phyloP scores from a whole-genome alignment of 163 green algal genomes.

The Scenedesmus sp. region DNA sequence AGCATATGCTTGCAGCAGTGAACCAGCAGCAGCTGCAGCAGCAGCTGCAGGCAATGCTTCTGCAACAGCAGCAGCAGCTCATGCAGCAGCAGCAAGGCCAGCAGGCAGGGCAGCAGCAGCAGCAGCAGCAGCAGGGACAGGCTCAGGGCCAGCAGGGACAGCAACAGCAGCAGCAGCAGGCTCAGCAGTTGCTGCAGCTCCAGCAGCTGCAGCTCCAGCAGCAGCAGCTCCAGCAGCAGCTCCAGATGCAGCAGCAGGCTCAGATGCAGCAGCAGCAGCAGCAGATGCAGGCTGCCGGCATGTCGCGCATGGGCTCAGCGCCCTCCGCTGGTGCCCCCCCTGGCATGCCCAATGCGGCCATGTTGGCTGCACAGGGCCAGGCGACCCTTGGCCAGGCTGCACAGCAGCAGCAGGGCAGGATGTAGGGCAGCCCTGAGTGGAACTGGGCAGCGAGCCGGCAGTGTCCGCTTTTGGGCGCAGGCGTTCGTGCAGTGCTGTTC shows the following conservation, averaged over 20 bases:
- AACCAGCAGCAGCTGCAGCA: slow-evolving; percentile 7
- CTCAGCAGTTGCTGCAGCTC: slow-evolving; percentile 13
- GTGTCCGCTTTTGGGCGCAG: no score
- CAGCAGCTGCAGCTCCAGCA: slow-evolving; percentile 10
- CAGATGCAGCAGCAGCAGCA: slow-evolving; percentile 11
- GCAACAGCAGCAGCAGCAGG: background rate
- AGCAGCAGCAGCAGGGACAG: slow-evolving; percentile 5
- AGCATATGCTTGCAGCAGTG: background rate
- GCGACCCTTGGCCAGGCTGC: background rate
- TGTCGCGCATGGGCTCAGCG: background rate
- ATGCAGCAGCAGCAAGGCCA: slow-evolving; percentile 22
- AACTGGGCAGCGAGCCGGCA: no score
- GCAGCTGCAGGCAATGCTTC: background rate
- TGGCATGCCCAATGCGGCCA: background rate
- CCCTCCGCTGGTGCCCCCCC: background rate
- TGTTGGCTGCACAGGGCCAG: slow-evolving; percentile 12
- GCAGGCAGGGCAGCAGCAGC: background rate
- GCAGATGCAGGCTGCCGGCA: slow-evolving; percentile 21
- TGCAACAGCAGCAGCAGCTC: slow-evolving; percentile 15
- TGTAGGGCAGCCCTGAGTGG: background rate
- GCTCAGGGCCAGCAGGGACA: background rate
- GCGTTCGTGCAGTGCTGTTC: no score
- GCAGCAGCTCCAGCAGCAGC: slow-evolving; percentile 8
- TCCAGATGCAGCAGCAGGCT: slow-evolving; percentile 1
- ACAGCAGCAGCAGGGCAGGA: slow-evolving; percentile 25